Evolutionary conservation across 176 grass and related monocot genomes (phyloP).

Genomic region (Oryza glumipatula): DNA sequence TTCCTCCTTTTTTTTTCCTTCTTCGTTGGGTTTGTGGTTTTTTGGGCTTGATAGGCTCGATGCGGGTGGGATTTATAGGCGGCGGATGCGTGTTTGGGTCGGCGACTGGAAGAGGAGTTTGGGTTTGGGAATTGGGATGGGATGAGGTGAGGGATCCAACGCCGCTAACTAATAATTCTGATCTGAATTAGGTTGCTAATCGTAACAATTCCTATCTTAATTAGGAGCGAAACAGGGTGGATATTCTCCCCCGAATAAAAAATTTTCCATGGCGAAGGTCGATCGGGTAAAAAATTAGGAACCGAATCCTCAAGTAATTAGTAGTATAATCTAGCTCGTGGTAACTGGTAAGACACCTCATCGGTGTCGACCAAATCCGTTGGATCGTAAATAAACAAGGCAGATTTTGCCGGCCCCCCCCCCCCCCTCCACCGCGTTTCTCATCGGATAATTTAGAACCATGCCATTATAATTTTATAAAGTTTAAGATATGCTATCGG

Average conservation of each 20-base stretch:
- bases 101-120: not conserved
- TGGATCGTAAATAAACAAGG: not conserved
- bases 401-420: not conserved
- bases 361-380: not conserved
- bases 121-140: no score
- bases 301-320: not conserved
- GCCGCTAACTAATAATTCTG: not conserved
- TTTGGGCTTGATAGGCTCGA: not conserved
- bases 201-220: not conserved
- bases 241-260: not conserved
- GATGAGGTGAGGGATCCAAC: not conserved
- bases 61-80: constrained; percentile 42
- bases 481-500: no score
- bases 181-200: not conserved
- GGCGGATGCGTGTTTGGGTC: not conserved
- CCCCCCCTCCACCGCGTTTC: no score
- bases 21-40: not conserved
- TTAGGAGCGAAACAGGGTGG: not conserved
- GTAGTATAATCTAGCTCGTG: not conserved
- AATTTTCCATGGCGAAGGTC: not conserved
- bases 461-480: no score
- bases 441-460: no score
- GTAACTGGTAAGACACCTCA: not conserved
- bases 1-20: no score
- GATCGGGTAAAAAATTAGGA: constrained; percentile 1